phyloP scores from a whole-genome alignment of 148 eudicot species.

The Arctostaphylos glauca region DNA sequence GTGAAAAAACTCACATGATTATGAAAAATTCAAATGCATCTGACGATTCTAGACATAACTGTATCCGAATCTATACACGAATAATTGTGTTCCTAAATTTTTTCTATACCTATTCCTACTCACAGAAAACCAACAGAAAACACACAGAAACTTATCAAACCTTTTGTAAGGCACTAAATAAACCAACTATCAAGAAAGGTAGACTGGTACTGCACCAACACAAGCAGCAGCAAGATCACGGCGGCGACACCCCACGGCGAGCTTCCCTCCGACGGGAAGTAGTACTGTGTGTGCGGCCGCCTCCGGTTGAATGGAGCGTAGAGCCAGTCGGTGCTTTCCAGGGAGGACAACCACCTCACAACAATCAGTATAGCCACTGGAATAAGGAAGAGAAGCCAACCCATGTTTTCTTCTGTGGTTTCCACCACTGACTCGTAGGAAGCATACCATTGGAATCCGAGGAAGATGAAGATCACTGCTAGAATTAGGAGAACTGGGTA shows the following conservation, averaged over 20 bases:
- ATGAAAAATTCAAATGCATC: too few relatives aligned
- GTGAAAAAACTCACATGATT: too few relatives aligned
- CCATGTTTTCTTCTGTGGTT: constrained; percentile 40
- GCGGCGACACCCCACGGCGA: constrained; percentile 82
- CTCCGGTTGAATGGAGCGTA: constrained; percentile 30
- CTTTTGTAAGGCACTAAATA: background rate
- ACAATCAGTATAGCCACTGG: constrained; percentile 53
- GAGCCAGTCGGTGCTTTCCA: constrained; percentile 31
- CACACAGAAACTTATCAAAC: background rate
- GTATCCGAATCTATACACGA: too few relatives aligned
- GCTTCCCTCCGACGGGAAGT: constrained; percentile 32
- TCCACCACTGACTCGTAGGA: constrained; percentile 58
- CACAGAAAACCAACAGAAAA: background rate
- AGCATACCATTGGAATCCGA: constrained; percentile 50
- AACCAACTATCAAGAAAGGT: constrained; percentile 55
- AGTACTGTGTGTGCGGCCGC: constrained; percentile 12
- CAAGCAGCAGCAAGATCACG: constrained; percentile 53
- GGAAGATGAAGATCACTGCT: constrained; percentile 45
- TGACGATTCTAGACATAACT: too few relatives aligned
- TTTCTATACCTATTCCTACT: background rate
- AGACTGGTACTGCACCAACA: constrained; percentile 59
- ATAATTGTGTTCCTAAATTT: too few relatives aligned
- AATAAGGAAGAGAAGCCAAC: constrained; percentile 58
- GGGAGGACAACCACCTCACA: constrained; percentile 50
- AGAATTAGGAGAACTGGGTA: constrained; percentile 63